Evolutionary conservation across 2,329 filamentous ascomycete genomes (phyloP), one percentile per base, ranked within the genome.

Genomic region (Alternaria hordeiaustralica): DNA sequence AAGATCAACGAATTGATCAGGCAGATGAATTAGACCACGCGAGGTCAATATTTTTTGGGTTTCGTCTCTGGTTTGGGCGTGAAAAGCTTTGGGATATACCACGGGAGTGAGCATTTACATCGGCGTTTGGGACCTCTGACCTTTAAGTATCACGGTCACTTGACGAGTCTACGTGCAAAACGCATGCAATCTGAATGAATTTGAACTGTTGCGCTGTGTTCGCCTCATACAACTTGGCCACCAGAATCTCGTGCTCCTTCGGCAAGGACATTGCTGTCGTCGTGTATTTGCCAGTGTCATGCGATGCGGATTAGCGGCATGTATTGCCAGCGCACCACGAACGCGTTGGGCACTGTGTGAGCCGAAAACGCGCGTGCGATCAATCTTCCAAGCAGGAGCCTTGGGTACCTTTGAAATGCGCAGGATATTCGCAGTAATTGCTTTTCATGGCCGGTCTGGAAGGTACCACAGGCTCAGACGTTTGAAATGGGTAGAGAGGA

Each of bases 1-100:
- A 90, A 94, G 87, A 97, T 98, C 90, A 98, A 98, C 86, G 87
- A 85, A 79, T 89, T 98, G 81, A 92, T 99, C 87, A 90, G 93
- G 85, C 93, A 97, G 87, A 98, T 98, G 96, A 98, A 98, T 90
- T 99, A 96, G 82, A 50, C 56, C 26, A 43, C 50, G 12, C 43
- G 26, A n/a, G 51, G 46, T 30, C 44, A 46, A 25, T 26, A 15
- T 41, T 46, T 60, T 53, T 59, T 30, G 50, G 56, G 55, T 51
- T 63, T 57, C 62, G 28, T 54, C 44, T 50, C 55, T 56, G 50
- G 60, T 43, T 55, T 60, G 62, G 66, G 64, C 51, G 60, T 58
- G 49, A 63, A 66, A 63, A 61, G 51, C 54, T 54, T 61, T 54
- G 63, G 67, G 61, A 70, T 62, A 69, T 68, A 68, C 65, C 68